Percentiles rank a stretch among this genome's conserved stretches.
phyloP scores from a whole-genome alignment of 768 basidiomycete genomes.

The Termitomyces titanicus region DNA sequence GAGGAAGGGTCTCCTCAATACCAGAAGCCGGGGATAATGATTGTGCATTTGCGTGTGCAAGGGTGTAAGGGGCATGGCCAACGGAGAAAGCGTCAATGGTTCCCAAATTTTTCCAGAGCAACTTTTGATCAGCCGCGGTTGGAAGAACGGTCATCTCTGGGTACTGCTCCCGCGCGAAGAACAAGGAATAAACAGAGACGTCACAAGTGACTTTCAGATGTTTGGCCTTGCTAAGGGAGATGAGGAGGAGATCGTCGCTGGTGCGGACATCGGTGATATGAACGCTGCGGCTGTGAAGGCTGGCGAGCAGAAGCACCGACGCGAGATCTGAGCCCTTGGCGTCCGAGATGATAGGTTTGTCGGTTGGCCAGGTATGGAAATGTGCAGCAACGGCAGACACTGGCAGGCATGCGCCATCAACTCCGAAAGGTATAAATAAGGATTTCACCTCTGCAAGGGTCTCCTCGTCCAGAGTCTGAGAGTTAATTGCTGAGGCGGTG shows the following conservation, averaged over 20 bases:
- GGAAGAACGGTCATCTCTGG: conserved; percentile 65
- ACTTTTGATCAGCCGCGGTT: conserved; percentile 68
- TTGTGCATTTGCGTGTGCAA: conserved; percentile 62
- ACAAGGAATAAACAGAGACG: conserved; percentile 86
- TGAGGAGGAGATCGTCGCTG: conserved; percentile 83
- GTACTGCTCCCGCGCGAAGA: conserved; percentile 79
- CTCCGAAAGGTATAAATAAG: conserved; percentile 80
- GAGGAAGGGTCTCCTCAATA: conserved; percentile 80
- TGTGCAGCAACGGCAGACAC: conserved; percentile 79
- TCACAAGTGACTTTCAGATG: conserved; percentile 95
- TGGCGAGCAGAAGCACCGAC: conserved; percentile 90
- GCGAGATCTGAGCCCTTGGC: conserved; percentile 91
- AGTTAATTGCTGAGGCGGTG: conserved; percentile 69
- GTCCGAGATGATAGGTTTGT: conserved; percentile 93
- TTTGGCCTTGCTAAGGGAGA: conserved; percentile 93
- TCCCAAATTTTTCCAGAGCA: conserved; percentile 82
- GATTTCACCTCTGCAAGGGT: conserved; percentile 77
- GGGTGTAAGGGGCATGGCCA: conserved; percentile 76
- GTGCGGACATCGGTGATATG: conserved; percentile 90
- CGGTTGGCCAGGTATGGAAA: conserved; percentile 85
- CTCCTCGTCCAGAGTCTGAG: conserved; percentile 64
- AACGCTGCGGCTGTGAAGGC: conserved; percentile 81
- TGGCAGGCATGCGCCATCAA: conserved; percentile 42
- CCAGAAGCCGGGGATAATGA: conserved; percentile 70
- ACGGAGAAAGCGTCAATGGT: conserved; percentile 90